A percentile compares a stretch with the other conserved stretches of the same genome.
phyloP scores from a whole-genome alignment of 2,329 filamentous ascomycete species.

The Chrysoporthe austroafricana region DNA sequence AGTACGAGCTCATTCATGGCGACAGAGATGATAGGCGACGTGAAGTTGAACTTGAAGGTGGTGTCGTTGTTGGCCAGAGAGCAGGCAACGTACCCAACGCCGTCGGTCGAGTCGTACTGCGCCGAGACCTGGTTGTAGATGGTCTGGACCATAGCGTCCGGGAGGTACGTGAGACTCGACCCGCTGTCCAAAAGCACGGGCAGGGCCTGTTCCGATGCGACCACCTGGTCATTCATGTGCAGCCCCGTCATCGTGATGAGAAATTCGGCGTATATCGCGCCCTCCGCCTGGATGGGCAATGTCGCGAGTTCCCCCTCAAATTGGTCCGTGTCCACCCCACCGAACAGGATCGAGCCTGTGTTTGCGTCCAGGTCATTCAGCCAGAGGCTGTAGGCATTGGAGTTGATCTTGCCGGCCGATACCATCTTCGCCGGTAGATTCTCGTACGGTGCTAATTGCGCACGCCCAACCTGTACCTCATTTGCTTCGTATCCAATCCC shows the following conservation, averaged over 20 bases:
- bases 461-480: constrained; percentile 72
- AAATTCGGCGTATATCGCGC: constrained; percentile 63
- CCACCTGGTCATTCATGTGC: constrained; percentile 44
- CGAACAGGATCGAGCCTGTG: constrained; percentile 73
- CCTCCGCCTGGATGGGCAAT: constrained; percentile 64
- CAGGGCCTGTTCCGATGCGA: constrained; percentile 56
- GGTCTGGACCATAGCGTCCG: constrained; percentile 53
- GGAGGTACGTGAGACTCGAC: constrained; percentile 69
- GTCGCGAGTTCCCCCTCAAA: constrained; percentile 67
- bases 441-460: constrained; percentile 58
- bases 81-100: constrained; percentile 66
- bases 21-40: constrained; percentile 56
- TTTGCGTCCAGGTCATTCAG: constrained; percentile 71
- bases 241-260: constrained; percentile 70
- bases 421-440: constrained; percentile 72
- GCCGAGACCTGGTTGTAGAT: constrained; percentile 65
- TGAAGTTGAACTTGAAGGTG: constrained; percentile 59
- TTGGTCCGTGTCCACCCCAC: constrained; percentile 71
- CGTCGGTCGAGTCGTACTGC: constrained; percentile 55
- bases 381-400: constrained; percentile 75
- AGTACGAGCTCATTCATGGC: constrained; percentile 64
- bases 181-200: constrained; percentile 74
- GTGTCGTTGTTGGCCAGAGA: constrained; percentile 46
- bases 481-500: constrained; percentile 83
- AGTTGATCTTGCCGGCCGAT: constrained; percentile 61